Evolutionary conservation across 2,329 filamentous ascomycete genomes (phyloP).

Genomic region (Fusarium fracticaudum): DNA sequence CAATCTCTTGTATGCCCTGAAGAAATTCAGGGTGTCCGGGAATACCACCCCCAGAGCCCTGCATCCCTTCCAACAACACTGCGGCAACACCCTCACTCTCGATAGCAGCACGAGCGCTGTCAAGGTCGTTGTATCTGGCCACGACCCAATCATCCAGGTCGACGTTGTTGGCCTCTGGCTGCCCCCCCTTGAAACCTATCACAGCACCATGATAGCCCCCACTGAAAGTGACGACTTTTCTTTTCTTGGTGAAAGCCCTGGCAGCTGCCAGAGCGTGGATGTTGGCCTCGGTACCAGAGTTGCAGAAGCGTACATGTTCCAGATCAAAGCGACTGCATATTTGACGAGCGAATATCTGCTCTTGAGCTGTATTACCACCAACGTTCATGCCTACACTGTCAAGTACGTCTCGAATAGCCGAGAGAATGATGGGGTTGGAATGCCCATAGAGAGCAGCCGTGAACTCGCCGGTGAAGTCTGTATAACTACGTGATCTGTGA

Average conservation of each 20-base stretch:
- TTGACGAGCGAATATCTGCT: constrained; percentile 60
- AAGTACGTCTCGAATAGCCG: constrained; percentile 58
- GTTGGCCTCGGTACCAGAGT: constrained; percentile 74
- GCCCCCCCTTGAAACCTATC: constrained; percentile 48
- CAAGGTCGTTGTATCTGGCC: constrained; percentile 69
- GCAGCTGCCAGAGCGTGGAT: constrained; percentile 67
- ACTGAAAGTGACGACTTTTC: constrained; percentile 60
- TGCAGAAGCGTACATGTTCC: constrained; percentile 68
- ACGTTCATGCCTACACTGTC: constrained; percentile 61
- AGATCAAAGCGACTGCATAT: constrained; percentile 65
- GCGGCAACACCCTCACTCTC: constrained; percentile 62
- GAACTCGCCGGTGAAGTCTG: constrained; percentile 71
- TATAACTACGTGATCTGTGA: constrained; percentile 52
- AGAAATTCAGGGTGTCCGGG: constrained; percentile 62
- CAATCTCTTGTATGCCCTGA: constrained; percentile 57
- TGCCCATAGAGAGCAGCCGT: constrained; percentile 74
- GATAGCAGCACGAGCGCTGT: constrained; percentile 56
- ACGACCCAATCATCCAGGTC: constrained; percentile 66
- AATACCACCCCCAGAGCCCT: constrained; percentile 69
- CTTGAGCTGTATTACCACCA: constrained; percentile 62
- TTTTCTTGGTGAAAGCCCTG: constrained; percentile 54
- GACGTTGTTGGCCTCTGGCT: constrained; percentile 55
- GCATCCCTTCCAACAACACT: constrained; percentile 73
- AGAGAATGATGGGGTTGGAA: constrained; percentile 63
- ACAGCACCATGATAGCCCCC: constrained; percentile 55